Evolutionary conservation across 306 rosid species (phyloP).

Genomic region (Purshia tridentata): DNA sequence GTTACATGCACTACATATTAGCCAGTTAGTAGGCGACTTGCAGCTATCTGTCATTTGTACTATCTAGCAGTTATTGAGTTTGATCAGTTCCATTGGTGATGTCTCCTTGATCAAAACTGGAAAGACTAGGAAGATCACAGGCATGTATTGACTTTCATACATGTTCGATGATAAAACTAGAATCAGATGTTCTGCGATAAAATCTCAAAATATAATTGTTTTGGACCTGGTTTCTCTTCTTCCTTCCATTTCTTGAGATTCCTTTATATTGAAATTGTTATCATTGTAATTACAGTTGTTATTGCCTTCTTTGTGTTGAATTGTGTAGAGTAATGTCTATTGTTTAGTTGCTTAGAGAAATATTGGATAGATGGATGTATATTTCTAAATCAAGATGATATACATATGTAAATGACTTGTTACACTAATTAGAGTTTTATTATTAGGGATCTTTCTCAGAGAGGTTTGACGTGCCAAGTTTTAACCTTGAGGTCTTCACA

Average conservation of each 20-base stretch:
- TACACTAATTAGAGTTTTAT: conserved; percentile 31
- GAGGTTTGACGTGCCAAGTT: conserved; percentile 78
- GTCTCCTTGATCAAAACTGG: conserved; percentile 7
- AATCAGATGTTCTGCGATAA: neutral
- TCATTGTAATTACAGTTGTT: conserved; percentile 9
- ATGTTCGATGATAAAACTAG: neutral
- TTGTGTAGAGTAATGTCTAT: conserved; percentile 18
- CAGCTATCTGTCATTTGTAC: neutral
- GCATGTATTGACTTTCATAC: neutral
- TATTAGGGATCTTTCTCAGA: conserved; percentile 61
- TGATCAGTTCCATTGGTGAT: neutral
- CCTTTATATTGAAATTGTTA: conserved; percentile 7
- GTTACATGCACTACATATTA: neutral
- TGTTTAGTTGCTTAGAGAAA: conserved; percentile 26
- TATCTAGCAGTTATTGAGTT: neutral
- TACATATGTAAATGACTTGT: conserved; percentile 12
- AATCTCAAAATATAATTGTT: neutral
- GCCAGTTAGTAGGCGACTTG: neutral
- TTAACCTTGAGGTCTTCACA: conserved; percentile 57
- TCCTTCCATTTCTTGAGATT: conserved; percentile 6
- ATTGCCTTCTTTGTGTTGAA: neutral
- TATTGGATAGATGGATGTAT: conserved; percentile 13
- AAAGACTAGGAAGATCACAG: neutral
- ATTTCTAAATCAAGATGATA: conserved; percentile 13
- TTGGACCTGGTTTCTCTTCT: conserved; percentile 8